Conservation (phyloP, 148 eudicot species). For the Vaccinium vitisidaea region DNA sequence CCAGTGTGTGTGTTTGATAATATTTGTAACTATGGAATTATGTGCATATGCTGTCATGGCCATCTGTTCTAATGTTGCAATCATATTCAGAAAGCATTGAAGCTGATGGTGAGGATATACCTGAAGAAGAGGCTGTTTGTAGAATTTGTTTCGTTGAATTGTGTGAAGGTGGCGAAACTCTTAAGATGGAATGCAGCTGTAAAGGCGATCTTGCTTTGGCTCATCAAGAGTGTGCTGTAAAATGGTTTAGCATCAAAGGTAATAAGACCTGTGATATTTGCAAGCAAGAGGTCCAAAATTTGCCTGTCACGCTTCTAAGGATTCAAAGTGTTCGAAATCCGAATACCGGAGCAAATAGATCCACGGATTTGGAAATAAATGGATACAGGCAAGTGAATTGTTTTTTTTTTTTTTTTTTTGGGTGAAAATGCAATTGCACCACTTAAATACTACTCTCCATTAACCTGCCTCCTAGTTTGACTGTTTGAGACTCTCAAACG, state of each 20-base stretch:
- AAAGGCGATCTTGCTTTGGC: conserved; percentile 96
- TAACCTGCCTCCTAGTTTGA: neutral
- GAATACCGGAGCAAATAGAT: conserved; percentile 32
- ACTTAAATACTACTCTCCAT: neutral
- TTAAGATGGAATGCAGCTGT: conserved; percentile 94
- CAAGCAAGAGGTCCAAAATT: conserved; percentile 77
- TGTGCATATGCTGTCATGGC: neutral
- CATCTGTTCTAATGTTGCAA: conserved; percentile 9
- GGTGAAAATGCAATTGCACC: neutral
- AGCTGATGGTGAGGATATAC: conserved; percentile 71
- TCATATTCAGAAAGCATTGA: conserved; percentile 51
- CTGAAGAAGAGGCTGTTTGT: conserved; percentile 95
- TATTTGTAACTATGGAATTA: neutral
- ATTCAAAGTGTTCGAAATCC: conserved; percentile 49
- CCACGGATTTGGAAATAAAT: conserved; percentile 37
- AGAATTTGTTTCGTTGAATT: conserved; percentile 82
- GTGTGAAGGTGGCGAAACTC: conserved; percentile 90
- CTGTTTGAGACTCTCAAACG: neutral
- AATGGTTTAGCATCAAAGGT: conserved; percentile 95
- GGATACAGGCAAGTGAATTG: conserved; percentile 56
- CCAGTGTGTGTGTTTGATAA: neutral
- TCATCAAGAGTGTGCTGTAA: conserved; percentile 84
- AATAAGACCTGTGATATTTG: conserved; percentile 91
- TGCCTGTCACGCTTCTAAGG: conserved; percentile 87
- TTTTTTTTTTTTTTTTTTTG: neutral